Evolutionary conservation across 1,284 basidiomycete genomes (phyloP).

Genomic region (Volvariella surrecta): DNA sequence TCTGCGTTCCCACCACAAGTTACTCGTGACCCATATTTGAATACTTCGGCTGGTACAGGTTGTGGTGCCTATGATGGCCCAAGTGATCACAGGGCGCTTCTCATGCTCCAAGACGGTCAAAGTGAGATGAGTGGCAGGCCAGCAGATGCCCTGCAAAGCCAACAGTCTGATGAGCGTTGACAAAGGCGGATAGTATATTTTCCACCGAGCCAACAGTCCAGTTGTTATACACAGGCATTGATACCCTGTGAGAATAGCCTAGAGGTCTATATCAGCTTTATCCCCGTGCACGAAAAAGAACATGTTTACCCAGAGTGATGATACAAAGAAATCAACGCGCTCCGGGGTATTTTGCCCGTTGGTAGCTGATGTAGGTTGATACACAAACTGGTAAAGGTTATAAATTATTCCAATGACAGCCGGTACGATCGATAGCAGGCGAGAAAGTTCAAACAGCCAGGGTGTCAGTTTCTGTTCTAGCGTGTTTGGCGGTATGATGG

Average conservation of each 20-base stretch:
- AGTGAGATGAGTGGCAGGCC: slow-evolving; percentile 79
- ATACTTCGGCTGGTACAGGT: slow-evolving; percentile 67
- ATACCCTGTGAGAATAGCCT: slow-evolving; percentile 73
- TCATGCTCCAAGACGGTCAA: slow-evolving; percentile 56
- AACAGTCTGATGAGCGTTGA: slow-evolving; percentile 78
- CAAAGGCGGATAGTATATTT: slow-evolving; percentile 72
- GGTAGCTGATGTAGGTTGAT: slow-evolving; percentile 26
- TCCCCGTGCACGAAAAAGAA: not conserved
- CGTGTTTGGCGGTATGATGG: slow-evolving; percentile 34
- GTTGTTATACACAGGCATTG: slow-evolving; percentile 77
- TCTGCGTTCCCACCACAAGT: slow-evolving; percentile 43
- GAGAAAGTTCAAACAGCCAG: slow-evolving; percentile 35
- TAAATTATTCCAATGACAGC: slow-evolving; percentile 57
- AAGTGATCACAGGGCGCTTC: slow-evolving; percentile 61
- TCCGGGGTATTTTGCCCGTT: slow-evolving; percentile 24
- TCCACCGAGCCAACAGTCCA: slow-evolving; percentile 74
- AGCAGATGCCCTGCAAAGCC: slow-evolving; percentile 80
- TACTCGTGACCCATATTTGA: slow-evolving; percentile 83
- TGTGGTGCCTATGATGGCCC: slow-evolving; percentile 77
- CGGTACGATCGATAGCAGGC: slow-evolving; percentile 67
- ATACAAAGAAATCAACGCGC: slow-evolving; percentile 52
- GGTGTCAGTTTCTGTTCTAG: slow-evolving; percentile 30
- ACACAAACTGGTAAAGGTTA: slow-evolving; percentile 43
- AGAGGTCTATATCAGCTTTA: not conserved
- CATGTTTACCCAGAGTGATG: slow-evolving; percentile 56